Evolutionary conservation across 2,329 filamentous ascomycete genomes (phyloP), one percentile per base, ranked within the genome.

Genomic region (Penicillium decumbens): DNA sequence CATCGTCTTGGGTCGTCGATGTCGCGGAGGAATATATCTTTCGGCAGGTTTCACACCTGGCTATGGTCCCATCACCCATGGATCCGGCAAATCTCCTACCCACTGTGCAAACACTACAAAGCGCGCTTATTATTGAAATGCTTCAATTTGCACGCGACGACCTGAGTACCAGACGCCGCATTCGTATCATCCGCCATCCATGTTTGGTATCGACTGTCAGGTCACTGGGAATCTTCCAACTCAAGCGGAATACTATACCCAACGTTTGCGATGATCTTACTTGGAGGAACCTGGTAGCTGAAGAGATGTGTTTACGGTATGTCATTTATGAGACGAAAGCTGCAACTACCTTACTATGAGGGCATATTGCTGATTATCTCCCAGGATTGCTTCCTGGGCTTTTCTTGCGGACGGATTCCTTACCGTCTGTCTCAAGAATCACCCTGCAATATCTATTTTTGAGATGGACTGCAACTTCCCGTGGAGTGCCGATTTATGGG

Each of bases 391-490:
- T 4, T 66, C 57, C 32, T 66, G 64, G 64, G 58, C 54, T 3
- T 66, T 66, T n/a, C 58, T 66, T 13, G 63, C 64, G 0, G 64
- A 66, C 28, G 64, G 63, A 6, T 66, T 66, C 10, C 57, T 66
- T 13, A 66, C 63, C 1, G 63, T 66, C 6, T 66, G 64, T 41
- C 66, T 66, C 48, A 66, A 65, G 4, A 66, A 65, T 15, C 58
- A 65, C 28, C 64, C 64, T 3, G 55, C 58, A 15, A 33, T 66
- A 23, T 65, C 63, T 1, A 58, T 63, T 0, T 66, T 66, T 27
- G 64, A 66, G 38, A 62, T 66, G 60, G 55, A 65, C 25, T 66
- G 64, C 29, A 51, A 63, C 29, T 63, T 66, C 15, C 62, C 64
- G 0, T 66, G 63, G 64, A 61, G 54, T 13, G 58, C 64, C 3